A percentile compares a stretch with the other conserved stretches of the same genome.
Conservation (phyloP, 352 stramenopile genomes). For the Phytophthora sojae region DNA sequence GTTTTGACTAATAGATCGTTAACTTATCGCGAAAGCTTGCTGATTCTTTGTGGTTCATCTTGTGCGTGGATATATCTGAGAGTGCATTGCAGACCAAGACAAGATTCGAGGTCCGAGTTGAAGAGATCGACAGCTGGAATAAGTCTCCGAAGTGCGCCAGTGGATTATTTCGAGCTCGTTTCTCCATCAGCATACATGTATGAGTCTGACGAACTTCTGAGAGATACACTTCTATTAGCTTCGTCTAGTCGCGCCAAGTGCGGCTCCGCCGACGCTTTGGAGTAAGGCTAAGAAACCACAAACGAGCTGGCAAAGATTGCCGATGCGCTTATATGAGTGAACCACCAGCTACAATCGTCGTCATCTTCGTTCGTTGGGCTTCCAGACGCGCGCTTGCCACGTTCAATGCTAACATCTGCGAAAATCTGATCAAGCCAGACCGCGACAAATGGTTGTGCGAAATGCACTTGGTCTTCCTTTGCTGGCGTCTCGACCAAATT, state of each 20-base stretch:
- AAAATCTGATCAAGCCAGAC: slow-evolving; percentile 3
- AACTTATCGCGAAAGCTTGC: slow-evolving; percentile 27
- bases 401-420: not conserved
- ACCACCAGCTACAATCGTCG: not conserved
- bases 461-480: not conserved
- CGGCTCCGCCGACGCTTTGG: too few relatives aligned
- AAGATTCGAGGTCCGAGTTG: not conserved
- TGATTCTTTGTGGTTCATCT: not conserved
- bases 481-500: not conserved
- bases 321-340: too few relatives aligned
- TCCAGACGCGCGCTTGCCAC: not conserved
- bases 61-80: not conserved
- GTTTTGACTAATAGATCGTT: slow-evolving; percentile 33
- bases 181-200: not conserved
- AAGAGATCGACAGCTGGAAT: not conserved
- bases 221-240: not conserved
- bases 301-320: too few relatives aligned
- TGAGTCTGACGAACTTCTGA: not conserved
- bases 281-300: too few relatives aligned
- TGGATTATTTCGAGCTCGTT: not conserved
- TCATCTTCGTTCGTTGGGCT: not conserved
- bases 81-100: not conserved
- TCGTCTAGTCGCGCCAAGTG: too few relatives aligned
- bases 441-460: not conserved
- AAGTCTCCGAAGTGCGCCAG: not conserved